These are phyloP conservation scores for Amanita rimosa DNA, from an alignment of 768 basidiomycete species.

Conservation along the genomic window DNA sequence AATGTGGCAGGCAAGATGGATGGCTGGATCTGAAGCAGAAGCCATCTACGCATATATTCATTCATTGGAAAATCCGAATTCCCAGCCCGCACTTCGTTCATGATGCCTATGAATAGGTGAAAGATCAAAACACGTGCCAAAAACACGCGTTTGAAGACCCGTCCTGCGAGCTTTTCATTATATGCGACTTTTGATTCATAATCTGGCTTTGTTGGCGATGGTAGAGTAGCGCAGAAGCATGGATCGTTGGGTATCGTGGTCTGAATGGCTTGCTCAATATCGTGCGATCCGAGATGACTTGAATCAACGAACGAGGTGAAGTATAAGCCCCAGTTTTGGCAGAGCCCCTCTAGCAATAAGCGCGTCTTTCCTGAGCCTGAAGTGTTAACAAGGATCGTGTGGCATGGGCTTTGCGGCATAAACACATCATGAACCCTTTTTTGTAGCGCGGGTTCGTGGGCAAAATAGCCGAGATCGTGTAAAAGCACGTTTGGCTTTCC, in stretches of 20 bases:
- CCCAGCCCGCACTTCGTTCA: slow-evolving; percentile 11
- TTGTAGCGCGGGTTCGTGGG: slow-evolving; percentile 18
- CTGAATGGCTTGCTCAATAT: slow-evolving; percentile 29
- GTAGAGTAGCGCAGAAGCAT: slow-evolving; percentile 20
- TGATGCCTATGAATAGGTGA: slow-evolving; percentile 22
- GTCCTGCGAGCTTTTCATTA: slow-evolving; percentile 26
- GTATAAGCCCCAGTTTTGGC: slow-evolving; percentile 35
- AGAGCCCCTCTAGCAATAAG: slow-evolving; percentile 32
- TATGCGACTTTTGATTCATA: slow-evolving; percentile 20
- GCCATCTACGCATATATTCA: slow-evolving; percentile 25
- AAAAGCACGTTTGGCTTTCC: slow-evolving; percentile 30
- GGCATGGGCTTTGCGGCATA: slow-evolving; percentile 23
- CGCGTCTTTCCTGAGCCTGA: slow-evolving; percentile 37
- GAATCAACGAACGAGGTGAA: slow-evolving; percentile 34
- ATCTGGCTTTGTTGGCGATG: slow-evolving; percentile 17
- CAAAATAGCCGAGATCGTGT: slow-evolving; percentile 26
- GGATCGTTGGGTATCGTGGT: slow-evolving; percentile 23
- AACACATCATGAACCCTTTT: slow-evolving; percentile 28
- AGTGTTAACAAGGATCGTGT: slow-evolving; percentile 35
- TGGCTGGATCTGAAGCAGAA: slow-evolving; percentile 30
- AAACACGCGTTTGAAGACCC: slow-evolving; percentile 26
- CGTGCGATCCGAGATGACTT: slow-evolving; percentile 30
- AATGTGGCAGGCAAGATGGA: slow-evolving; percentile 22
- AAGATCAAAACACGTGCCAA: slow-evolving; percentile 31
- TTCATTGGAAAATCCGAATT: slow-evolving; percentile 5